Evolutionary conservation across 257 asterid species (phyloP).

Genomic region (Buddleja alternifolia): DNA sequence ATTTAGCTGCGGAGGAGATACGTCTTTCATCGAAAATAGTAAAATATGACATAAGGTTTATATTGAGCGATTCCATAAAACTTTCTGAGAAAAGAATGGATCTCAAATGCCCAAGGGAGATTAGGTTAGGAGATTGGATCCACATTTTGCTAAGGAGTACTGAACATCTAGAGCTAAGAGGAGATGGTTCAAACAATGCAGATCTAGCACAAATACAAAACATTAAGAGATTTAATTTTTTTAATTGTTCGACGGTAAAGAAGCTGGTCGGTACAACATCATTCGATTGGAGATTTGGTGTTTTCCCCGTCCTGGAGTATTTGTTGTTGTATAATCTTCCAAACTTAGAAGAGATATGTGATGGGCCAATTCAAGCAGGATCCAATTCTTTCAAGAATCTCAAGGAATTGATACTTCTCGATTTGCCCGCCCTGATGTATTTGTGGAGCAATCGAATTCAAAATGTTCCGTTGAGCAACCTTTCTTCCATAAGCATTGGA

Average conservation of each 20-base stretch:
- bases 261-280: not conserved
- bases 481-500: not conserved
- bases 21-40: too few relatives aligned
- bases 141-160: not conserved
- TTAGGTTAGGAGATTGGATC: too few relatives aligned
- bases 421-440: not conserved
- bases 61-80: not conserved
- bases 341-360: conserved; percentile 10
- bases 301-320: too few relatives aligned
- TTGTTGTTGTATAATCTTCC: too few relatives aligned
- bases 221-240: not conserved
- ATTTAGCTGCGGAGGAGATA: not conserved
- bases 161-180: not conserved
- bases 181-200: not conserved
- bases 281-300: not conserved
- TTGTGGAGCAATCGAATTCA: not conserved
- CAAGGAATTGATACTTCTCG: not conserved
- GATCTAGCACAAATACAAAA: not conserved
- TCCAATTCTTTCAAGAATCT: conserved; percentile 16
- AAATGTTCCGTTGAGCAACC: not conserved
- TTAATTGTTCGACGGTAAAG: not conserved
- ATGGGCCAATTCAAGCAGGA: too few relatives aligned
- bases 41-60: too few relatives aligned
- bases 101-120: too few relatives aligned
- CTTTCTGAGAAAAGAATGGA: not conserved